These are phyloP conservation scores for Dissophora ornata DNA, from an alignment of 192 early-diverging fungal genomes.

Conservation along the genomic window DNA sequence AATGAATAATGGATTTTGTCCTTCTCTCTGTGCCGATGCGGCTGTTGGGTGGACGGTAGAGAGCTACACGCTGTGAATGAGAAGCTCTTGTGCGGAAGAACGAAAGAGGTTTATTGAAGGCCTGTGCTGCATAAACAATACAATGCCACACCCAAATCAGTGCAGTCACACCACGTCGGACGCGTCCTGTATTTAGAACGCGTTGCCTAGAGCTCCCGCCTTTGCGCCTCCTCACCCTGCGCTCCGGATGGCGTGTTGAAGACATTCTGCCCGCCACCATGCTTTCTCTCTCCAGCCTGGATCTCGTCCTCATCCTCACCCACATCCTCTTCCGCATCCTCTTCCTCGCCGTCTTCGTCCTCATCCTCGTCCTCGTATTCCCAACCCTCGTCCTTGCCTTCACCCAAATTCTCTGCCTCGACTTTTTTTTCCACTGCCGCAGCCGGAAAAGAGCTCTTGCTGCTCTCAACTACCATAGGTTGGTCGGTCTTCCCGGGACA, in stretches of 20 bases:
- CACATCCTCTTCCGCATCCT: neutral
- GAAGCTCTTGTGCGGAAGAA: too few species aligned
- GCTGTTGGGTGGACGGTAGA: too few species aligned
- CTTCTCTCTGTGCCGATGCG: too few species aligned
- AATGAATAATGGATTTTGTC: too few species aligned
- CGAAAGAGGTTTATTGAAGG: too few species aligned
- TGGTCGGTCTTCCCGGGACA: slow-evolving; percentile 5
- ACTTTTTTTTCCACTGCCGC: neutral
- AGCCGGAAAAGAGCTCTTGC: neutral
- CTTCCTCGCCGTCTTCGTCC: neutral
- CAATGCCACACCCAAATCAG: too few species aligned
- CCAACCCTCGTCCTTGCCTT: neutral
- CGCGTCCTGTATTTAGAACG: too few species aligned
- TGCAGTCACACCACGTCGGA: too few species aligned
- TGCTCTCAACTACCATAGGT: neutral
- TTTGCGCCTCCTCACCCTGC: neutral
- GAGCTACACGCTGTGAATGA: too few species aligned
- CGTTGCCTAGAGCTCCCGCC: neutral
- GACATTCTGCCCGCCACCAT: neutral
- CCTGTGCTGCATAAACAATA: too few species aligned
- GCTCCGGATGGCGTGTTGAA: slow-evolving; percentile 4
- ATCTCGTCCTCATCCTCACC: neutral
- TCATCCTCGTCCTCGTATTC: neutral
- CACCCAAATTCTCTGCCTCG: neutral
- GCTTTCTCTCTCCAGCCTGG: neutral